These are phyloP conservation scores for Persicaria tinctoria DNA, from an alignment of 148 eudicot species.

Conservation along the genomic window DNA sequence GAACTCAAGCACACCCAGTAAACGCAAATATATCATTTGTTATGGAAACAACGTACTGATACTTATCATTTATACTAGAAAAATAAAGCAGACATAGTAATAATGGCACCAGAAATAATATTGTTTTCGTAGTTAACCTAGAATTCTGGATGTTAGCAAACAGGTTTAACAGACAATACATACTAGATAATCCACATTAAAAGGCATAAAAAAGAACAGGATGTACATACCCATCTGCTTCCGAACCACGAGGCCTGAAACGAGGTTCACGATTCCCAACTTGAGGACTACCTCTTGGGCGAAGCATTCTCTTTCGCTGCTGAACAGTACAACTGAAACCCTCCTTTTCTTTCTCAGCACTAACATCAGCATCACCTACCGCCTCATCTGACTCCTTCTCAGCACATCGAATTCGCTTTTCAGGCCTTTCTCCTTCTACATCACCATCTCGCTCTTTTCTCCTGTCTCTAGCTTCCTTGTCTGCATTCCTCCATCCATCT, in stretches of 20 bases:
- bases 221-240: slow-evolving; percentile 66
- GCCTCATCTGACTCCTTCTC: slow-evolving; percentile 86
- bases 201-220: background rate
- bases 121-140: background rate
- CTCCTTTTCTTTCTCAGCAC: slow-evolving; percentile 68
- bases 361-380: slow-evolving; percentile 52
- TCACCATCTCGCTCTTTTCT: slow-evolving; percentile 83
- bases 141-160: background rate
- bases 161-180: background rate
- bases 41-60: background rate
- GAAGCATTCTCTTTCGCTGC: slow-evolving; percentile 96
- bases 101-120: background rate
- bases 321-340: slow-evolving; percentile 66
- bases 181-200: background rate
- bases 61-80: background rate
- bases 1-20: background rate
- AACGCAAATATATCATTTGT: background rate
- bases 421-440: slow-evolving; percentile 75
- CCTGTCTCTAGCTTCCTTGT: slow-evolving; percentile 68
- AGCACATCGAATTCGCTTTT: slow-evolving; percentile 51
- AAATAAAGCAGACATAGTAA: background rate
- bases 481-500: slow-evolving; percentile 58
- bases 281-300: slow-evolving; percentile 88
- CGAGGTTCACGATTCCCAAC: slow-evolving; percentile 66
- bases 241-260: slow-evolving; percentile 55